Conservation (phyloP, 2,329 filamentous ascomycete genomes). For the Parastagonospora avenae region DNA sequence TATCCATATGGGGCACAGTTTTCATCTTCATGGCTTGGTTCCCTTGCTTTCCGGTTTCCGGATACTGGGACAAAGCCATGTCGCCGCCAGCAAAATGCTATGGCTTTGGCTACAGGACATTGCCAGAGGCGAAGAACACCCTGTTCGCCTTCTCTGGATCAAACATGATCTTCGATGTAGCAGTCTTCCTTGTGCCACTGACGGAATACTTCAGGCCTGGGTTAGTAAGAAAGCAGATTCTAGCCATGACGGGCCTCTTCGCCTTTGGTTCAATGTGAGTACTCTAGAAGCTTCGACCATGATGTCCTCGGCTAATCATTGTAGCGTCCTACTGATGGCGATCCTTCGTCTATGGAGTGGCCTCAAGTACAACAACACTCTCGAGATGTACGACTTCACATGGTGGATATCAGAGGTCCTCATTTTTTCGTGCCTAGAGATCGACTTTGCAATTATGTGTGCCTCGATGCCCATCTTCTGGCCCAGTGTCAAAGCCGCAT, state of each 20-base stretch:
- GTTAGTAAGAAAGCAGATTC: conserved; percentile 25
- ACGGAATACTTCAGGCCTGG: conserved; percentile 29
- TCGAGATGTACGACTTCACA: conserved; percentile 34
- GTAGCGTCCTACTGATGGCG: conserved; percentile 36
- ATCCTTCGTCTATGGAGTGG: conserved; percentile 36
- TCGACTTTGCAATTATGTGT: conserved; percentile 44
- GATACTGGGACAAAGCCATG: conserved; percentile 20
- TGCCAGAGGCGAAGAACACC: conserved; percentile 16
- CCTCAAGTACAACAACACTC: conserved; percentile 17
- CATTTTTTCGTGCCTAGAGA: conserved; percentile 40
- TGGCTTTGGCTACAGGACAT: conserved; percentile 24
- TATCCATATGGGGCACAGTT: conserved; percentile 32
- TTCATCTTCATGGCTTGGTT: conserved; percentile 40
- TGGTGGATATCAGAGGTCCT: conserved; percentile 37
- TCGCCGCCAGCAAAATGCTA: conserved; percentile 29
- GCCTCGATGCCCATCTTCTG: conserved; percentile 47
- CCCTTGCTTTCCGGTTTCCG: conserved; percentile 32
- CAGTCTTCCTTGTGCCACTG: conserved; percentile 35
- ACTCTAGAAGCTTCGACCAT: no score
- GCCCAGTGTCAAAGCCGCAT: conserved; percentile 35
- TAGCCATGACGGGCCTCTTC: conserved; percentile 36
- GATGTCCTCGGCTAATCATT: not conserved
- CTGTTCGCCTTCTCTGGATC: conserved; percentile 30
- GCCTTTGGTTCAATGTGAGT: conserved; percentile 32
- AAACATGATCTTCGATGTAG: conserved; percentile 40